Base-by-base conservation (phyloP, 2,329 filamentous ascomycete genomes). In the Epichloe aotearoae region DNA sequence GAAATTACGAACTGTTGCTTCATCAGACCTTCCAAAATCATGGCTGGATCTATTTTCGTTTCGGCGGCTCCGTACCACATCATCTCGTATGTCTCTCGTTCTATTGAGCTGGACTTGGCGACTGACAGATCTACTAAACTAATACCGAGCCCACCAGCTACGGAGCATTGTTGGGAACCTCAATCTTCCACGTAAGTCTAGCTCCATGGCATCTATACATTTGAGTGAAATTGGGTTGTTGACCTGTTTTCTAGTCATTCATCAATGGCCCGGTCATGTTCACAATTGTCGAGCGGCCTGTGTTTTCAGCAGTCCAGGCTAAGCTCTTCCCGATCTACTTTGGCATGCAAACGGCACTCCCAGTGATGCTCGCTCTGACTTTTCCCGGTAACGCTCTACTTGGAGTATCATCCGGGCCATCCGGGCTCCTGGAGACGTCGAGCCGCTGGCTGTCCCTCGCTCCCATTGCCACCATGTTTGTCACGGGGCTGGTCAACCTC, bases 241-340 rank as follows among this genome's bases (percentile, higher is more conserved):
- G 30, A 49, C 17, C 11, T 36, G 17, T 36, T 20, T 3, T 6
- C 17, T 17, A 86, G 82, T 84, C 86, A 50, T 96, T 95, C 68
- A 66, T 83, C 61, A 79, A 79, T 60, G 77, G 88, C 52, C 80
- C 88, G 49, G 73, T 90, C 50, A 82, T 88, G 60, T 95, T 85
- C 74, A 82, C 77, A 62, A 76, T 79, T 11, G 80, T 96, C 38
- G 81, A 88, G 26, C 81, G 88, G 26, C 80, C 87, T 0, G 81
- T 88, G 63, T 97, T 98, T 72, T 80, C 84, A 26, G 75, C 81
- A 17, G 77, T 96, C 34, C 91, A 96, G 68, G 76, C 81, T 57
- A 80, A 80, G 55, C 79, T 90, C 49, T 95, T 96, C 71, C 88
- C 88, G 36, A 76, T 88, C 60, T 98, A 95, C 74, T 97, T 97